Base-by-base conservation (phyloP, 306 rosid species). In the Trifolium fragiferum region DNA sequence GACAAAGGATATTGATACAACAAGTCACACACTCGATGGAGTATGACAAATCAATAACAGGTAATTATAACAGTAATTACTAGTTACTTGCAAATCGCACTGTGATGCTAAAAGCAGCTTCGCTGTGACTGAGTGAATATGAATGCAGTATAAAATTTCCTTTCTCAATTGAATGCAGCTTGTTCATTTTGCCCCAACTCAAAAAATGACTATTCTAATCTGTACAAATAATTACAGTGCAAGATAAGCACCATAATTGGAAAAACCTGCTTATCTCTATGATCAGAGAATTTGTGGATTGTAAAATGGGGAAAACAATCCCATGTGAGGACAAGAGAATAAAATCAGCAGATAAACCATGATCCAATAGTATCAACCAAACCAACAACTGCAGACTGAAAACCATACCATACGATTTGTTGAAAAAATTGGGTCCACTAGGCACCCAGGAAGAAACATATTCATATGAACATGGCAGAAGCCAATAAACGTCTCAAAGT, bases 161-260 rank as follows among this genome's bases (percentile, higher is more conserved):
- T 62, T 32, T 66, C 6, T 33, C 47, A 80, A 74, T 67, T 50
- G 54, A 51, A 66, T 27, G 75, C 51, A 66, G 73, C 68, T 37
- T 60, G 64, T 53, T 41, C 47, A 55, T 46, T 40, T 72, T 11
- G 40, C 70, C 53, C 16, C 1, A 63, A 19, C 77, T 38, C 70
- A 49, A 70, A 71, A 73, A 76, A 69, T 80, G 75, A 44, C 66
- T 59, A 16, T 57, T 79, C 33, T 80, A 53, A 75, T 74, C 84
- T 88, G 80, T 82, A 84, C 91, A 90, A 81, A 75, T 74, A 87
- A 90, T 73, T 80, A 27, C 60, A 72, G 57, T 86, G 12, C 13
- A 62, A 76, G 96, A 89, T 82, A 85, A 89, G 93, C 97, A 80
- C 84, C 65, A 55, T 21, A 21, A 54, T 37, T 38, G 30, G 44